Percentiles rank a stretch among this genome's conserved stretches.
These are phyloP conservation scores for Sequoiadendron giganteum DNA, from an alignment of 75 land plant species.

Conservation along the genomic window DNA sequence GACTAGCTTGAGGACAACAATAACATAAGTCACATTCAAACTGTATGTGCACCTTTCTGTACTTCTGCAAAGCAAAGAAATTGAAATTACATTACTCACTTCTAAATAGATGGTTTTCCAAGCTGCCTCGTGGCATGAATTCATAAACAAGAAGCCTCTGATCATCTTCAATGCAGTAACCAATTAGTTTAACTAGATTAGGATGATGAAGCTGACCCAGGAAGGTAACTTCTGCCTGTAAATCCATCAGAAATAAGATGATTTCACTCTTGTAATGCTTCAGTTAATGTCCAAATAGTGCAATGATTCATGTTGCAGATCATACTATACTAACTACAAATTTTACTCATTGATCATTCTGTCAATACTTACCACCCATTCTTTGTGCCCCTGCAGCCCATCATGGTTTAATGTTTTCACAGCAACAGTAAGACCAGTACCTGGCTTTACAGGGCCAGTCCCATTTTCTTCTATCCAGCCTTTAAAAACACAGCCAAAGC, in stretches of 20 bases:
- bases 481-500: conserved; percentile 88
- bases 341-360: background rate
- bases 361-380: conserved; percentile 76
- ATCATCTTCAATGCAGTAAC: conserved; percentile 79
- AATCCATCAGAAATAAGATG: background rate
- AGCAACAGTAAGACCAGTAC: conserved; percentile 81
- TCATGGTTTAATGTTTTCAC: conserved; percentile 78
- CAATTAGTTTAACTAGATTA: conserved; percentile 79
- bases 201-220: conserved; percentile 78
- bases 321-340: background rate
- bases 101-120: conserved; percentile 78
- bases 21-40: background rate
- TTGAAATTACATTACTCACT: conserved; percentile 33
- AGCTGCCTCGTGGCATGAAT: conserved; percentile 74
- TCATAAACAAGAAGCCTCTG: conserved; percentile 78
- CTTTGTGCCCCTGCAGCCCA: conserved; percentile 86
- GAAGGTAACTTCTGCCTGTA: conserved; percentile 75
- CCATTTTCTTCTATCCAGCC: conserved; percentile 90
- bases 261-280: background rate
- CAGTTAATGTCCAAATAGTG: background rate
- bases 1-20: background rate
- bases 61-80: background rate
- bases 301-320: background rate
- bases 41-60: background rate
- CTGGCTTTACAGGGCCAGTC: conserved; percentile 80